phyloP scores from a whole-genome alignment of 352 stramenopile species.

The Phytophthora multivora region DNA sequence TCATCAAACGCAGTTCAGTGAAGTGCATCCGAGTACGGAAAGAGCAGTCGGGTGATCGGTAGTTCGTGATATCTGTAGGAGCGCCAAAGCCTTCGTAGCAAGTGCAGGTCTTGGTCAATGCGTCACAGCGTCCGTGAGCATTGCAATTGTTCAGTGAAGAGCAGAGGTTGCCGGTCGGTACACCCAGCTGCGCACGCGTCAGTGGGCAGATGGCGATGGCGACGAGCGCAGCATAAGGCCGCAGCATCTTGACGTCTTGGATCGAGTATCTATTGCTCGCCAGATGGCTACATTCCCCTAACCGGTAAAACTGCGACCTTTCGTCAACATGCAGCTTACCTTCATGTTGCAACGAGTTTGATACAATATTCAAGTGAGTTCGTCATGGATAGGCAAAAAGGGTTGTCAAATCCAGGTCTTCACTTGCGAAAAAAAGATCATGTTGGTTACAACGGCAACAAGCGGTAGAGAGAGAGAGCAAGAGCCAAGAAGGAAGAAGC shows the following conservation, averaged over 20 bases:
- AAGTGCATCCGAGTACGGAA: constrained; percentile 36
- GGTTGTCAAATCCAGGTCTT: constrained; percentile 9
- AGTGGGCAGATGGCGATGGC: constrained; percentile 1
- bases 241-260: not conserved
- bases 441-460: constrained; percentile 32
- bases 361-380: not conserved
- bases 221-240: not conserved
- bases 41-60: constrained; percentile 87
- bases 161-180: constrained; percentile 76
- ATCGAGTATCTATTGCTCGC: not conserved
- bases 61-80: constrained; percentile 75
- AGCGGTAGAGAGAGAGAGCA: constrained; percentile 1
- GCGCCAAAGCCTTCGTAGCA: constrained; percentile 91
- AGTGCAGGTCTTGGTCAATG: constrained; percentile 80
- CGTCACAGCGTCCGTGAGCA: constrained; percentile 87
- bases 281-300: constrained; percentile 24
- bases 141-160: constrained; percentile 86
- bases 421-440: constrained; percentile 27
- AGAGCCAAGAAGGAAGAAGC: constrained; percentile 12
- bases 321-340: not conserved
- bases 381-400: constrained; percentile 6
- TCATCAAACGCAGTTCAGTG: not conserved
- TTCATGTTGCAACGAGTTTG: no score
- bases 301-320: constrained; percentile 15
- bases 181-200: constrained; percentile 46